phyloP scores from a whole-genome alignment of 225 moss, liverwort and hornwort species.

The Straminergon stramineum region DNA sequence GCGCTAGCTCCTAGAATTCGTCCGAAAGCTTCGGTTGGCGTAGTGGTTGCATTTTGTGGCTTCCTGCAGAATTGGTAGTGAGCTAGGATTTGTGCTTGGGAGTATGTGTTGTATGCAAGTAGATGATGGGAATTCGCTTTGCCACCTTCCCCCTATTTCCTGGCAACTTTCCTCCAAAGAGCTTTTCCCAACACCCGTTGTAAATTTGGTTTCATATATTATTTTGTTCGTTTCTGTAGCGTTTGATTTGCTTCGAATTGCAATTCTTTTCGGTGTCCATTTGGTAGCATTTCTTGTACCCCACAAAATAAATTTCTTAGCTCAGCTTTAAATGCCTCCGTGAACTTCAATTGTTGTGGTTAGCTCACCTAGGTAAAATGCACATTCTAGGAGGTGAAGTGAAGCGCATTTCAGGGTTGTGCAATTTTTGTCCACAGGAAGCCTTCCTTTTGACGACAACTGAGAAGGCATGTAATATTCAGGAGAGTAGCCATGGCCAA shows the following conservation, averaged over 20 bases:
- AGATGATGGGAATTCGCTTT: neutral
- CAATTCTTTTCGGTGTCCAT: neutral
- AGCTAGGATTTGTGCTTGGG: too few relatives aligned
- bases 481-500: neutral
- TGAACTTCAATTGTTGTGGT: too few relatives aligned
- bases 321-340: neutral
- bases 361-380: neutral
- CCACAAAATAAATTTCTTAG: accelerated
- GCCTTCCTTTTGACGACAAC: neutral
- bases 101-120: too few relatives aligned
- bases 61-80: too few relatives aligned
- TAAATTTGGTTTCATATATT: neutral
- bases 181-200: neutral
- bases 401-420: neutral
- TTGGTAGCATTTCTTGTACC: neutral
- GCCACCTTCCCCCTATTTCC: neutral
- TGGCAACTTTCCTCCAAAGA: neutral
- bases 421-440: neutral
- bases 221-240: neutral
- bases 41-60: too few relatives aligned
- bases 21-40: too few relatives aligned
- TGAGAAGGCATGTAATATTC: accelerated
- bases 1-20: too few relatives aligned
- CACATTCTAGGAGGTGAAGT: accelerated
- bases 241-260: neutral